Evolutionary conservation across 345 rosid genomes (phyloP).

Genomic region (Lepidium africanum): DNA sequence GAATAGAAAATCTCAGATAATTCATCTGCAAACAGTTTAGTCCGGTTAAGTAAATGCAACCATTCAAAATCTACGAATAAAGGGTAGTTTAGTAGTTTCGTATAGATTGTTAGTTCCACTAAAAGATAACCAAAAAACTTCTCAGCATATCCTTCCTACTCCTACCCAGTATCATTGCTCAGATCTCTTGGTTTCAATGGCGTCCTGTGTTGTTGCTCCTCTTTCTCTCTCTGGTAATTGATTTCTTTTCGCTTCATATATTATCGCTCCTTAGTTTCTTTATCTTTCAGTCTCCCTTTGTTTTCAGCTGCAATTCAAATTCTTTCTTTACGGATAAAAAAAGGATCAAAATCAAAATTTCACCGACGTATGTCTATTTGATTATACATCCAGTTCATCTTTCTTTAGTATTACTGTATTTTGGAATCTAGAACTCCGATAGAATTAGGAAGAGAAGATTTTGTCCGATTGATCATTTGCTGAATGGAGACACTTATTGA

Average conservation of each 20-base stretch:
- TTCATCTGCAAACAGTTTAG: no score
- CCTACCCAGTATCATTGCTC: neutral
- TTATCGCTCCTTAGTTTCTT: neutral
- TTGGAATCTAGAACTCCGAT: neutral
- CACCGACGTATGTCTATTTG: neutral
- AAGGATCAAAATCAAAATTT: neutral
- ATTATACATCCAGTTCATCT: neutral
- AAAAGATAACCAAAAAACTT: neutral
- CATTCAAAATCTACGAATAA: no score
- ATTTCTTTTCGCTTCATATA: neutral
- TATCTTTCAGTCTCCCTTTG: neutral
- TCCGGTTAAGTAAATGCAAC: no score
- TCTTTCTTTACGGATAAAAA: neutral
- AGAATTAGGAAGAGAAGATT: neutral
- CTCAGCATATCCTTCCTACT: slow-evolving; percentile 8
- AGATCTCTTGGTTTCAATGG: slow-evolving; percentile 27
- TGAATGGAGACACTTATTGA: neutral
- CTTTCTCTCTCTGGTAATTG: slow-evolving; percentile 25
- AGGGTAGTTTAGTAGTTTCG: neutral
- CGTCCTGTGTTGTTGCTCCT: slow-evolving; percentile 26
- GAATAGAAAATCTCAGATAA: neutral
- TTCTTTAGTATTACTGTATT: neutral
- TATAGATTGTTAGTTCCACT: neutral
- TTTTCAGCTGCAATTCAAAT: neutral
- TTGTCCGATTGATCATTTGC: neutral